Base-by-base conservation (phyloP, 768 basidiomycete species). In the Mycena vulgaris region DNA sequence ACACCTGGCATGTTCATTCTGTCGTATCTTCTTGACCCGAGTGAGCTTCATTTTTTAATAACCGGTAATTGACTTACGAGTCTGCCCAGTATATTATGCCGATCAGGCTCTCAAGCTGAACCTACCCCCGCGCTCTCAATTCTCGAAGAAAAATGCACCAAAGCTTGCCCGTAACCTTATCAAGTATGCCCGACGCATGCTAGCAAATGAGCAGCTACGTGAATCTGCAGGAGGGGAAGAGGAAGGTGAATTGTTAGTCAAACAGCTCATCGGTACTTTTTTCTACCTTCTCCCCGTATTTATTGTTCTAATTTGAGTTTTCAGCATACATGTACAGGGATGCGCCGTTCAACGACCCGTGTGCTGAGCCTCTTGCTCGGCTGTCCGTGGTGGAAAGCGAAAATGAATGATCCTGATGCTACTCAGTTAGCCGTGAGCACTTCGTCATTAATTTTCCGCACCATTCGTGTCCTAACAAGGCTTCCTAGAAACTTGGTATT, bases 21-120 rank as follows among this genome's bases (percentile, higher is more conserved):
- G 3, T 40, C 65, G 11, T 67, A 67, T 59, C 33, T 67, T 30
- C 56, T 67, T 42, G 65, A 67, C 37, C 65, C 65, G 0, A 47
- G 56, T 59, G 8, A 55, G 33, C 23, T 35, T 5, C 23, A 19
- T 21, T 35, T 33, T 8, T 13, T 35, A 11, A 35, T 31, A 28
- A 28, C 51, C 16, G 28, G 33, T 31, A 19, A 11, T 13, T 25
- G 1, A 6, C n/a, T 25, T 3, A 39, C 7, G 16, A 56, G 10
- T 27, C 48, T 16, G 51, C n/a, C 51, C 27, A 63, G 61, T 63
- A 21, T 63, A 63, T 52, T 63, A 63, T n/a, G 7, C 35, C 19
- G 61, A 63, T 27, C 2, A 25, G 2, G 61, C 35, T 21, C 37
- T 63, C 19, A 52, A 40, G 25, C 27, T 63, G 11, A 40, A 37